A percentile compares a stretch with the other conserved stretches of the same genome.
These are phyloP conservation scores for Aspergillus novofumigatus DNA, from an alignment of 2,329 filamentous ascomycete genomes.

Conservation along the genomic window DNA sequence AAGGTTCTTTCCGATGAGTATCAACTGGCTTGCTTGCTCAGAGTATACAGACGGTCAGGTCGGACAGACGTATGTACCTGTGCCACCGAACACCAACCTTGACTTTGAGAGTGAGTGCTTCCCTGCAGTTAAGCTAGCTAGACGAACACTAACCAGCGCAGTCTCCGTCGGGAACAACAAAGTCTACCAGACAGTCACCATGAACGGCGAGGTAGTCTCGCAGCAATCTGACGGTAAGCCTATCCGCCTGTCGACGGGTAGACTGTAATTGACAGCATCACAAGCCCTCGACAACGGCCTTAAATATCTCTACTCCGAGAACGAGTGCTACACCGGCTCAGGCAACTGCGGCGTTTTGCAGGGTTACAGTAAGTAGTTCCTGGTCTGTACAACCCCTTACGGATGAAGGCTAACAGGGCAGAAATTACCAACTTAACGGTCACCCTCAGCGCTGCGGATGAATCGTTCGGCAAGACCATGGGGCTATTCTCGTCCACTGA, in stretches of 20 bases:
- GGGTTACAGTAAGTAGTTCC: conserved; percentile 9
- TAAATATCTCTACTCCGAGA: conserved; percentile 16
- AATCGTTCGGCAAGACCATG: conserved; percentile 10
- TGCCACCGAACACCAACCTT: conserved; percentile 8
- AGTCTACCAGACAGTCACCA: conserved; percentile 15
- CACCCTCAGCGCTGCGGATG: conserved; percentile 12
- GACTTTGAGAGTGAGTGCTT: conserved; percentile 15
- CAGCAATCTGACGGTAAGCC: conserved; percentile 15
- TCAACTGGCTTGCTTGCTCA: too few relatives aligned
- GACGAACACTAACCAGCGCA: neutral
- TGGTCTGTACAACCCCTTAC: too few relatives aligned
- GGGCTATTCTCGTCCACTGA: conserved; percentile 11
- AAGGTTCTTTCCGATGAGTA: neutral
- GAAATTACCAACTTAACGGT: conserved; percentile 16
- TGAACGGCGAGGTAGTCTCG: conserved; percentile 11
- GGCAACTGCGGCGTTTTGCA: conserved; percentile 14
- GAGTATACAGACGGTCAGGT: conserved; percentile 8
- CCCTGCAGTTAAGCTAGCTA: too few relatives aligned
- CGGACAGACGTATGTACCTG: conserved; percentile 14
- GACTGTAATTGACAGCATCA: too few relatives aligned
- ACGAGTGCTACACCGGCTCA: conserved; percentile 20
- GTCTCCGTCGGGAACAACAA: conserved; percentile 11
- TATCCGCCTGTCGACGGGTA: too few relatives aligned
- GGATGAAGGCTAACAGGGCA: neutral
- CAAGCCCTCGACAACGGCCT: conserved; percentile 14